Percentiles rank a stretch among this genome's conserved stretches.
phyloP scores from a whole-genome alignment of 169 alveolate species.

The Plasmodium vivax region DNA sequence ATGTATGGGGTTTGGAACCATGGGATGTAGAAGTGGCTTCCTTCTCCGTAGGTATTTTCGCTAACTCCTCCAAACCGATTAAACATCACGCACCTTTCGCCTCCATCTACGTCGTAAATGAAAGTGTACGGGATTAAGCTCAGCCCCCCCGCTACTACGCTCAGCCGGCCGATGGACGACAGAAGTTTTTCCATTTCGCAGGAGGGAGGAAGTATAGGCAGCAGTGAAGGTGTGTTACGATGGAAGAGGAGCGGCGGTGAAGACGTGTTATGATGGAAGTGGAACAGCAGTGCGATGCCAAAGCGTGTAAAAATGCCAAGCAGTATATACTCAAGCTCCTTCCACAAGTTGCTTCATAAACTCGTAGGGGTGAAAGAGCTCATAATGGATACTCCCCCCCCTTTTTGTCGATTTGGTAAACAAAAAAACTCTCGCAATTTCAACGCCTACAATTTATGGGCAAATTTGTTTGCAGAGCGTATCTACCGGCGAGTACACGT shows the following conservation, averaged over 20 bases:
- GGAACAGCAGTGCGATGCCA: background rate
- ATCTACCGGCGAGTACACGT: background rate
- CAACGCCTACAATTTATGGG: background rate
- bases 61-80: slow-evolving; percentile 94
- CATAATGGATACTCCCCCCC: background rate
- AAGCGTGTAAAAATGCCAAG: background rate
- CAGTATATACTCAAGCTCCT: background rate
- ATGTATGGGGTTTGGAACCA: slow-evolving; percentile 93
- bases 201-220: background rate
- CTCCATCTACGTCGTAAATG: slow-evolving; percentile 95
- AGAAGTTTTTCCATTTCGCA: slow-evolving; percentile 80
- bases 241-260: background rate
- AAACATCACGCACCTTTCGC: slow-evolving; percentile 95
- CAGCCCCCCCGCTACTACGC: slow-evolving; percentile 85
- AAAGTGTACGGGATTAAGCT: slow-evolving; percentile 88
- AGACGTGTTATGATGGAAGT: background rate
- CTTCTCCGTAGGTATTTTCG: slow-evolving; percentile 91
- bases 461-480: background rate
- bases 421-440: background rate
- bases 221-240: too few relatives aligned
- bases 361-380: background rate
- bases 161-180: slow-evolving; percentile 81
- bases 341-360: background rate
- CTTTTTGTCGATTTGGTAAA: background rate
- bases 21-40: slow-evolving; percentile 93